These are phyloP conservation scores for sorghum (Sorghum bicolor) DNA, from an alignment of 176 grass and related monocot genomes.

Conservation along the genomic window Sorghum_bicolor_NCBIv3 NC_012872.2:66650001-66650500, in stretches of 20 bases:
- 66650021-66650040: too few relatives aligned
- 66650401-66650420: not conserved
- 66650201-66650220: not conserved
- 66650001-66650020: not conserved
- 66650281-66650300: not conserved
- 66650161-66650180: slow-evolving; percentile 10
- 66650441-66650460: not conserved
- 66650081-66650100: not conserved
- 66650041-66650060: too few relatives aligned
- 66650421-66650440: not conserved
- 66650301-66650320: not conserved
- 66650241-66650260: not conserved
- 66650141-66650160: slow-evolving; percentile 8
- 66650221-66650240: too few relatives aligned
- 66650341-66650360: not conserved
- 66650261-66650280: not conserved
- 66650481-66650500: not conserved
- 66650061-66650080: too few relatives aligned
- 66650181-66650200: slow-evolving; percentile 7
- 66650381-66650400: not conserved
- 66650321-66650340: not conserved
- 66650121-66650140: not conserved
- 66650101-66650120: not conserved
- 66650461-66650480: not conserved
- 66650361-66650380: too few relatives aligned